These are phyloP conservation scores for Epichloe bromicola DNA, from an alignment of 2,329 filamentous ascomycete species.

Conservation along the genomic window DNA sequence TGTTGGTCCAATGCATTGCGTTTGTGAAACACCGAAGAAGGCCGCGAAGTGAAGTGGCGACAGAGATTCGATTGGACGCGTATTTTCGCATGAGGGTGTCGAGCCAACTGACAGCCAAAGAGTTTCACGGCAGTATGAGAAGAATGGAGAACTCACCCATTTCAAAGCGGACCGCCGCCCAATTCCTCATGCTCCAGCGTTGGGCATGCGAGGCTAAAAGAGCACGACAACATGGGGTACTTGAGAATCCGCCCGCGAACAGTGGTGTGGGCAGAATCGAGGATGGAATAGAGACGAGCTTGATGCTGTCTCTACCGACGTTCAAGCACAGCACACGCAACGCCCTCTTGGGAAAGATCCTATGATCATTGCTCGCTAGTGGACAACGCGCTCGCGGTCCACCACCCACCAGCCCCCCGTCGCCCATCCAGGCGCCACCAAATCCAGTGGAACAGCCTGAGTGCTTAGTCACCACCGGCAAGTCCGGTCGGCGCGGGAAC, in stretches of 20 bases:
- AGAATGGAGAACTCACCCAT: conserved; percentile 12
- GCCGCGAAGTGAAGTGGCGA: neutral
- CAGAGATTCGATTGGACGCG: neutral
- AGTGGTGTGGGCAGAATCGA: neutral
- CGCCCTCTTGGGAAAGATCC: no score
- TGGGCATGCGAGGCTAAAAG: conserved; percentile 9
- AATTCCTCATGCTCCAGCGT: conserved; percentile 10
- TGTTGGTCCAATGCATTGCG: neutral
- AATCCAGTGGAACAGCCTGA: no score
- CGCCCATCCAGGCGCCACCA: no score
- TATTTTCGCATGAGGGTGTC: neutral
- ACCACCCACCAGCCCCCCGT: neutral
- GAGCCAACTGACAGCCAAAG: neutral
- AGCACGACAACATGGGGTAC: conserved; percentile 4
- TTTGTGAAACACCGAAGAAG: conserved; percentile 1
- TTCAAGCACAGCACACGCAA: neutral
- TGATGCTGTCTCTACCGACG: neutral
- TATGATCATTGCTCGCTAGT: neutral
- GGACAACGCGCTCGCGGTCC: neutral
- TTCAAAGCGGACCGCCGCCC: conserved; percentile 13
- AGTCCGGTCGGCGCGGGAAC: no score
- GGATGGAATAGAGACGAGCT: neutral
- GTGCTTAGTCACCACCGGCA: no score
- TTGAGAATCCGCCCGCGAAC: neutral
- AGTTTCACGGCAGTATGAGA: conserved; percentile 2